Conservation (phyloP, 495 filamentous ascomycete genomes). For the Xylaria flabelliformis region DNA sequence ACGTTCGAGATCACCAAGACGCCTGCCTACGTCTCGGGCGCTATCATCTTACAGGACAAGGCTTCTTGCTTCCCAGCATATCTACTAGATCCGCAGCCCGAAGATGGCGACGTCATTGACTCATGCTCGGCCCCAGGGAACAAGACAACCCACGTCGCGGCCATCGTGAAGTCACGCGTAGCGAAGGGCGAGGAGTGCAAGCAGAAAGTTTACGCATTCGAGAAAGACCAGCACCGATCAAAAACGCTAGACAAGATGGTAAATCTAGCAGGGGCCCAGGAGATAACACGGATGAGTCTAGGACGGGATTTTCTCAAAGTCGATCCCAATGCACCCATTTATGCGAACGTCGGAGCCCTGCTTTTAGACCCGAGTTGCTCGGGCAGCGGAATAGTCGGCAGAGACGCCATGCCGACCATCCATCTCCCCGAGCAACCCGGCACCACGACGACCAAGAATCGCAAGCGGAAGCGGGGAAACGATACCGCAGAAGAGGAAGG, state of each 20-base stretch:
- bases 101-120: constrained; percentile 79
- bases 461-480: constrained; percentile 48
- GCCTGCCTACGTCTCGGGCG: constrained; percentile 73
- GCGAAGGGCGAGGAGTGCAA: constrained; percentile 31
- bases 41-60: constrained; percentile 92
- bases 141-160: constrained; percentile 93
- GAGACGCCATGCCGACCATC: constrained; percentile 74
- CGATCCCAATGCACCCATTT: constrained; percentile 61
- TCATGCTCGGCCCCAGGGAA: constrained; percentile 94
- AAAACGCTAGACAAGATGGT: constrained; percentile 84
- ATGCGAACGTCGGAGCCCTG: constrained; percentile 70
- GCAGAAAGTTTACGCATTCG: constrained; percentile 68
- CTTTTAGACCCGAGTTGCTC: constrained; percentile 94
- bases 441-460: constrained; percentile 31
- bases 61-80: constrained; percentile 95
- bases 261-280: constrained; percentile 69
- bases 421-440: constrained; percentile 58
- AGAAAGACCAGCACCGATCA: constrained; percentile 70
- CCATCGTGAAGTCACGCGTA: constrained; percentile 59
- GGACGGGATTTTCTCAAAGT: constrained; percentile 81
- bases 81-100: constrained; percentile 66
- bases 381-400: constrained; percentile 89
- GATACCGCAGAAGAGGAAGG: constrained; percentile 38
- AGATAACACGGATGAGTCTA: constrained; percentile 66
- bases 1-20: constrained; percentile 69